Conservation (phyloP, 2,329 filamentous ascomycete genomes). For the Penicillium palitans region DNA sequence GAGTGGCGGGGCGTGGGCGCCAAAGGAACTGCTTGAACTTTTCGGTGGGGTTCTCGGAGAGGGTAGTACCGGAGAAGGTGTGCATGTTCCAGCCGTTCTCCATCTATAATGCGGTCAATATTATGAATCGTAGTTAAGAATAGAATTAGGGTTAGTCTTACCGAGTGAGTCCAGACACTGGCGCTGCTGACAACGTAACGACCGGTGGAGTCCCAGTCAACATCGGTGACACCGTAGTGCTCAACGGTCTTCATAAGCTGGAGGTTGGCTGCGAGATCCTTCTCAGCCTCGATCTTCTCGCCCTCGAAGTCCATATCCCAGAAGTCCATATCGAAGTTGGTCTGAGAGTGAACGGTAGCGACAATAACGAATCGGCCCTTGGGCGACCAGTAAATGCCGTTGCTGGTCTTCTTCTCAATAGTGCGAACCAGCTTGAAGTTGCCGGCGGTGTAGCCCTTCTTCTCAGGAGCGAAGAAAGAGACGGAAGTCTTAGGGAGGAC, state of each 20-base stretch:
- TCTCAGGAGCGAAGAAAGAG: slow-evolving; percentile 95
- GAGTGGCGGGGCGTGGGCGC: slow-evolving; percentile 87
- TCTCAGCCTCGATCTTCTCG: slow-evolving; percentile 88
- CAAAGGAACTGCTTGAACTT: slow-evolving; percentile 98
- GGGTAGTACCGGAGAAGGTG: slow-evolving; percentile 86
- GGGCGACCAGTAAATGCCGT: slow-evolving; percentile 98
- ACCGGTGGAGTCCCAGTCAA: slow-evolving; percentile 97
- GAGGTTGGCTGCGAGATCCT: slow-evolving; percentile 90
- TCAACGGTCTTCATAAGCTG: slow-evolving; percentile 92
- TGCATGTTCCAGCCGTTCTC: slow-evolving; percentile 99
- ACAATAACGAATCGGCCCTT: slow-evolving; percentile 93
- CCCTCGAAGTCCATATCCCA: slow-evolving; percentile 98
- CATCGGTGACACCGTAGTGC: slow-evolving; percentile 96
- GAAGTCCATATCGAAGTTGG: slow-evolving; percentile 95
- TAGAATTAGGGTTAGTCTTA: slow-evolving; percentile 53
- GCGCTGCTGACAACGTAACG: slow-evolving; percentile 92
- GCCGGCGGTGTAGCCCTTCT: slow-evolving; percentile 78
- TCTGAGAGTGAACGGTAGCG: slow-evolving; percentile 86
- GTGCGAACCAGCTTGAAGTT: slow-evolving; percentile 97
- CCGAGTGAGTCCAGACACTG: slow-evolving; percentile 91
- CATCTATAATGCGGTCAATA: slow-evolving; percentile 63
- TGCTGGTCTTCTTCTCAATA: slow-evolving; percentile 98
- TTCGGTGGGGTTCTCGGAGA: slow-evolving; percentile 88
- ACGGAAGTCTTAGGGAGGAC: slow-evolving; percentile 93
- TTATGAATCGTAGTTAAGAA: slow-evolving; percentile 8